Percentiles rank a stretch among this genome's conserved stretches.
phyloP scores from a whole-genome alignment of 2,329 filamentous ascomycete genomes.

The Lachnellula willkommii region DNA sequence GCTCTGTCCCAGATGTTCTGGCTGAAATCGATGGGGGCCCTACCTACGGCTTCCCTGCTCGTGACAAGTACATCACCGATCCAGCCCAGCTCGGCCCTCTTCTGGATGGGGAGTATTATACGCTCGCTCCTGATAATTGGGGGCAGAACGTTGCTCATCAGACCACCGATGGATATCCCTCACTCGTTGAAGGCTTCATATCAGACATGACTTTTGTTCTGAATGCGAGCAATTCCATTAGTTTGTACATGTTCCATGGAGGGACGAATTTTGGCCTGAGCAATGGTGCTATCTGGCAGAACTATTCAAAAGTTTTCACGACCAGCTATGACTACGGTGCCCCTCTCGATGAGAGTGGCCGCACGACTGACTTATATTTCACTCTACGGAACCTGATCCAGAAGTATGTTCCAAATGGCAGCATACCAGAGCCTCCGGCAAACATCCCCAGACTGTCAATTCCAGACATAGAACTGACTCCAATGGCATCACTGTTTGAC shows the following conservation, averaged over 20 bases:
- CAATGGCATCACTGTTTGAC: conserved; percentile 37
- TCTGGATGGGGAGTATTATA: conserved; percentile 47
- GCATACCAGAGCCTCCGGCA: conserved; percentile 34
- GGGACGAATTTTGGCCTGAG: conserved; percentile 47
- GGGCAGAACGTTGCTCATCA: conserved; percentile 35
- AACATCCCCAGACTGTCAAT: conserved; percentile 33
- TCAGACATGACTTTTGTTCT: conserved; percentile 37
- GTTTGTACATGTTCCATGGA: conserved; percentile 49
- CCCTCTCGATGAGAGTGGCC: conserved; percentile 45
- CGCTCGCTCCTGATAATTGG: conserved; percentile 41
- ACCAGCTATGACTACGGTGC: conserved; percentile 48
- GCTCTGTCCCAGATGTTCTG: conserved; percentile 40
- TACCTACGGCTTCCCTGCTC: conserved; percentile 35
- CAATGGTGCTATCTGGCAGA: conserved; percentile 42
- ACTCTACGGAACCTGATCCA: conserved; percentile 36
- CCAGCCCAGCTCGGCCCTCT: conserved; percentile 39
- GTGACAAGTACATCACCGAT: conserved; percentile 40
- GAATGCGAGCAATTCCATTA: conserved; percentile 39
- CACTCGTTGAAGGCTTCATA: conserved; percentile 26
- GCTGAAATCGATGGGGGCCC: conserved; percentile 44
- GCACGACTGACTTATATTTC: conserved; percentile 40
- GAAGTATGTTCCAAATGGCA: conserved; percentile 32
- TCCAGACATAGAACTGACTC: conserved; percentile 35
- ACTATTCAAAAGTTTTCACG: conserved; percentile 37
- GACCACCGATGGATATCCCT: conserved; percentile 28